Conservation (phyloP, 177 flowering plant genomes). For the Telopea speciosissima region DNA sequence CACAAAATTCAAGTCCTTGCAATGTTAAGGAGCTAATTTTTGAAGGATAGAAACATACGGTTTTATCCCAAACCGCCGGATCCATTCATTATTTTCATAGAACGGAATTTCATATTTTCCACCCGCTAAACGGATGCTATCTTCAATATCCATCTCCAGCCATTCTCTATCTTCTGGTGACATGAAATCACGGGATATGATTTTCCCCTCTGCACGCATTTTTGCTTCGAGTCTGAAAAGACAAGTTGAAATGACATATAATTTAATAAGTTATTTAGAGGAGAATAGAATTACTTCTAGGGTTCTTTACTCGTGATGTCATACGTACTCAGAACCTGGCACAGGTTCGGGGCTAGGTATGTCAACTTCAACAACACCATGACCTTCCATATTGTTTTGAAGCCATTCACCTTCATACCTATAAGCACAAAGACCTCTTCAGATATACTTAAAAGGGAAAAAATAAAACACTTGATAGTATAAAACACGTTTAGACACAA, state of each 20-base stretch:
- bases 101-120: slow-evolving; percentile 59
- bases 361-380: slow-evolving; percentile 94
- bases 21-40: background rate
- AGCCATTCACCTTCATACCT: slow-evolving; percentile 99
- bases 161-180: slow-evolving; percentile 80
- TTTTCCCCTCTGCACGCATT: slow-evolving; percentile 84
- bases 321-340: slow-evolving; percentile 90
- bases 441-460: background rate
- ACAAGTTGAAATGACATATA: background rate
- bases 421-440: slow-evolving; percentile 11
- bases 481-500: background rate
- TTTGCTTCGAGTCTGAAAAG: slow-evolving; percentile 65
- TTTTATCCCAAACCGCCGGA: slow-evolving; percentile 53
- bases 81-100: slow-evolving; percentile 68
- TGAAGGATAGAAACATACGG: slow-evolving; percentile 51
- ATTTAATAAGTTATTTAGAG: background rate
- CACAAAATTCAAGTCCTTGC: background rate
- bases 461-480: background rate
- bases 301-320: background rate
- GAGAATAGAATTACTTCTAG: background rate
- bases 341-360: slow-evolving; percentile 73
- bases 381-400: slow-evolving; percentile 85
- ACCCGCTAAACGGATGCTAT: slow-evolving; percentile 41
- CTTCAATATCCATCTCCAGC: slow-evolving; percentile 96
- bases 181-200: slow-evolving; percentile 75